phyloP scores from a whole-genome alignment of 352 stramenopile species.

The Blastocystis hominis region DNA sequence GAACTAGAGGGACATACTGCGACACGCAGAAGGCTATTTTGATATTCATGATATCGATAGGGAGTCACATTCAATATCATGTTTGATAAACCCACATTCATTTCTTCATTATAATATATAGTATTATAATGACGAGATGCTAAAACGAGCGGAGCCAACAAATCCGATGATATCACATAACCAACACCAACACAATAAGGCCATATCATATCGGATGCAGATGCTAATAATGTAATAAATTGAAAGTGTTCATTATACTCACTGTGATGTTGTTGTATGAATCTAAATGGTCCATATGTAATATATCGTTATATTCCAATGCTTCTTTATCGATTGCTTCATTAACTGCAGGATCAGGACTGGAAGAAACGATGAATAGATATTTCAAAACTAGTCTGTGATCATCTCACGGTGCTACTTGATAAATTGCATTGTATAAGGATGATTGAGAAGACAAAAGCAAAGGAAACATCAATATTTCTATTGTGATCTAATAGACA shows the following conservation, averaged over 20 bases:
- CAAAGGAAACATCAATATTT: not conserved
- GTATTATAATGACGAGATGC: conserved; percentile 29
- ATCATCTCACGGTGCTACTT: not conserved
- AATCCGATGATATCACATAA: not conserved
- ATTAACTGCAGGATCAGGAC: conserved; percentile 14
- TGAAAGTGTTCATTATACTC: conserved; percentile 48
- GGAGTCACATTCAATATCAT: conserved; percentile 40
- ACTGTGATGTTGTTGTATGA: conserved; percentile 48
- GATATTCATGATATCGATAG: conserved; percentile 29
- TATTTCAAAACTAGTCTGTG: no score
- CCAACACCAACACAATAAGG: conserved; percentile 21
- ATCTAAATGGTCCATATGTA: conserved; percentile 42
- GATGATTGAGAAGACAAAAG: not conserved
- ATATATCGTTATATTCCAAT: conserved; percentile 5
- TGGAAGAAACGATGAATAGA: conserved; percentile 28
- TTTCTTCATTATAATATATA: conserved; percentile 26
- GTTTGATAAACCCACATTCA: conserved; percentile 12
- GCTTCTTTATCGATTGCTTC: not conserved
- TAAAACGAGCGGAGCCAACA: not conserved
- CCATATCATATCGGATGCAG: conserved; percentile 20
- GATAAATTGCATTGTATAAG: not conserved
- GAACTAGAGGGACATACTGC: no score
- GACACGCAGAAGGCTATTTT: no score
- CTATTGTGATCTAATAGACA: not conserved
- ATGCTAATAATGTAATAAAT: conserved; percentile 10